Conservation (phyloP, 495 filamentous ascomycete genomes). For the Jackrogersella multiformis region DNA sequence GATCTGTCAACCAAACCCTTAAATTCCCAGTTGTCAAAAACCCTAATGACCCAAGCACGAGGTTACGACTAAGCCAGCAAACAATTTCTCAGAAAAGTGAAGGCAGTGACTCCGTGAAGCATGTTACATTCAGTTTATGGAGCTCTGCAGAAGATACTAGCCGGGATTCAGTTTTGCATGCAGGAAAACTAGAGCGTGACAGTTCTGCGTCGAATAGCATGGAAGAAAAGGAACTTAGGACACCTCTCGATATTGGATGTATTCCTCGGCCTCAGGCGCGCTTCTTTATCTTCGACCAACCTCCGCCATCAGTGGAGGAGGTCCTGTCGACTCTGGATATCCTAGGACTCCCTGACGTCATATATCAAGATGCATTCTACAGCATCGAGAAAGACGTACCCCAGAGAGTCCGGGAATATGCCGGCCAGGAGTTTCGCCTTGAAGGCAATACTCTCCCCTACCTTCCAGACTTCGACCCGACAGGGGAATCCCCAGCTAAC, state of each 20-base stretch:
- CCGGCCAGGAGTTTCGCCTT: constrained; percentile 84
- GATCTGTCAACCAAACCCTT: constrained; percentile 53
- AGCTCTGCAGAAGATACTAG: constrained; percentile 8
- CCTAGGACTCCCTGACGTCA: constrained; percentile 57
- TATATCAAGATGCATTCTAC: constrained; percentile 90
- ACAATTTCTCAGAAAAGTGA: constrained; percentile 56
- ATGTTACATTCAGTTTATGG: constrained; percentile 49
- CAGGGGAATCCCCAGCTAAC: constrained; percentile 63
- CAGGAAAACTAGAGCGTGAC: constrained; percentile 6
- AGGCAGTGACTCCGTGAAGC: constrained; percentile 48
- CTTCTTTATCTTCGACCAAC: constrained; percentile 43
- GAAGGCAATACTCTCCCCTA: constrained; percentile 77
- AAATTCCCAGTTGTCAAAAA: constrained; percentile 84
- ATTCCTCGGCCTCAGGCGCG: constrained; percentile 26
- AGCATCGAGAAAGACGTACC: constrained; percentile 89
- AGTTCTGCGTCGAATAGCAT: constrained; percentile 12
- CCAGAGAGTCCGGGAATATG: constrained; percentile 80
- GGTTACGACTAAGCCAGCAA: constrained; percentile 73
- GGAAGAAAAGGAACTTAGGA: constrained; percentile 5
- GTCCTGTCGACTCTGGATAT: constrained; percentile 56
- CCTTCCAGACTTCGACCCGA: constrained; percentile 80
- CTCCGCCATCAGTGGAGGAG: constrained; percentile 51
- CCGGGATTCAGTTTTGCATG: constrained; percentile 7
- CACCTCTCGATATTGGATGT: constrained; percentile 35
- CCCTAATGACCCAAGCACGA: constrained; percentile 70